A percentile compares a stretch with the other conserved stretches of the same genome.
These are phyloP conservation scores for Amphichorda felina DNA, from an alignment of 2,329 filamentous ascomycete species.

Conservation along the genomic window DNA sequence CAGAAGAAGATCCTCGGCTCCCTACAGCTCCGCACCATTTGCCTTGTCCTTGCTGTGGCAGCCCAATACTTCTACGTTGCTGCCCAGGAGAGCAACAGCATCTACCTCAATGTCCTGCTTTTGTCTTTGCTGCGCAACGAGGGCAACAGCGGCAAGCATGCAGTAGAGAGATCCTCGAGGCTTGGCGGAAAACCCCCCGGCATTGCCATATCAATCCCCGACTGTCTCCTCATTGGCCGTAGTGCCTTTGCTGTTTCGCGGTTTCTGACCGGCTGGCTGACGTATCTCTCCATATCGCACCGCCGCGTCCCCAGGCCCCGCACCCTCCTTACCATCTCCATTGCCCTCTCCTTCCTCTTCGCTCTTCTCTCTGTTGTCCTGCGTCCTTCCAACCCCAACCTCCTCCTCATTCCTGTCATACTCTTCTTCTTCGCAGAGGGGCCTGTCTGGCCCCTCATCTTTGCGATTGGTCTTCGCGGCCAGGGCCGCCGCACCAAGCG, in stretches of 20 bases:
- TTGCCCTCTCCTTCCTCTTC: conserved; percentile 47
- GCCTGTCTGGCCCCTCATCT: conserved; percentile 73
- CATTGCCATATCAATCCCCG: conserved; percentile 42
- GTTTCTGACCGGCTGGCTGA: conserved; percentile 54
- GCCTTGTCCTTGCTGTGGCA: conserved; percentile 57
- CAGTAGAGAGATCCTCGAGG: conserved; percentile 16
- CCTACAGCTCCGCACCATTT: conserved; percentile 40
- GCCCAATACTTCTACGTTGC: conserved; percentile 74
- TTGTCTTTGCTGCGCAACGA: conserved; percentile 23
- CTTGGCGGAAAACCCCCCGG: conserved; percentile 19
- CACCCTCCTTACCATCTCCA: conserved; percentile 55
- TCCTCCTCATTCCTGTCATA: conserved; percentile 48
- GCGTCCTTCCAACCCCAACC: conserved; percentile 29
- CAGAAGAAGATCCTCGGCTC: conserved; percentile 30
- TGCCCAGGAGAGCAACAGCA: conserved; percentile 54
- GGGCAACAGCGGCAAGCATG: conserved; percentile 9
- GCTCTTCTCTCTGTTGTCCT: conserved; percentile 35
- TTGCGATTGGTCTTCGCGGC: conserved; percentile 67
- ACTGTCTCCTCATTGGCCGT: conserved; percentile 63
- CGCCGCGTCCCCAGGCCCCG: conserved; percentile 49
- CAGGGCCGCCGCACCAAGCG: conserved; percentile 72
- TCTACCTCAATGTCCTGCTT: conserved; percentile 46
- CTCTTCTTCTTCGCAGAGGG: conserved; percentile 73
- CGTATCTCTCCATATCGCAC: conserved; percentile 39
- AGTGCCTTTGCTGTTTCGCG: conserved; percentile 62